Evolutionary conservation across 2,329 filamentous ascomycete genomes (phyloP).

Genomic region (Alternaria ethzedia): DNA sequence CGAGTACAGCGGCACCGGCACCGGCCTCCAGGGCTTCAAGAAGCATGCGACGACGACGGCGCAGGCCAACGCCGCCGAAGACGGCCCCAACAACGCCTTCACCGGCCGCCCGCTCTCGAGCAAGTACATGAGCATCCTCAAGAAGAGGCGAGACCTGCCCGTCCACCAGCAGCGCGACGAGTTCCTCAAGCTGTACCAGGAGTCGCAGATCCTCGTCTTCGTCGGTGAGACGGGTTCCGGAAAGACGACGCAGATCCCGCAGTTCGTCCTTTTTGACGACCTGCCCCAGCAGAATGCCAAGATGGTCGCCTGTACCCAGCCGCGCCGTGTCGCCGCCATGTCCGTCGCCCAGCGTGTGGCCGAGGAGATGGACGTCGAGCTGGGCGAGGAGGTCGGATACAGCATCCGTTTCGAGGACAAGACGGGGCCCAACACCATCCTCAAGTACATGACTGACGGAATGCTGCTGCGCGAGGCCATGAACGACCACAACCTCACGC

Average conservation of each 20-base stretch:
- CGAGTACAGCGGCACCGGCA: conserved; percentile 42
- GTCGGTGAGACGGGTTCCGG: conserved; percentile 99
- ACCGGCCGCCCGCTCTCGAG: conserved; percentile 77
- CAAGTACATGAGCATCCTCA: conserved; percentile 88
- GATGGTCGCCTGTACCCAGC: conserved; percentile 96
- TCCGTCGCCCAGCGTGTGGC: conserved; percentile 96
- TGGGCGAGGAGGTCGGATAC: conserved; percentile 94
- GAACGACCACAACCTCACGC: conserved; percentile 83
- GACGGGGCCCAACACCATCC: conserved; percentile 84
- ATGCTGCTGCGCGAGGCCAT: conserved; percentile 97
- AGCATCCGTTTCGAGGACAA: conserved; percentile 97
- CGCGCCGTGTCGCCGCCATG: conserved; percentile 95
- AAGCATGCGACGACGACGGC: conserved; percentile 81
- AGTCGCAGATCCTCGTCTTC: conserved; percentile 94
- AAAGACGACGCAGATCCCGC: conserved; percentile 98
- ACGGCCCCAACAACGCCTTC: conserved; percentile 85
- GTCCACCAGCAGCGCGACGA: conserved; percentile 94
- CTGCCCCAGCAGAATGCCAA: conserved; percentile 84
- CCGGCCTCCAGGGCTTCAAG: conserved; percentile 67
- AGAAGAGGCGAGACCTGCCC: conserved; percentile 82
- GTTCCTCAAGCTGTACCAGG: conserved; percentile 91
- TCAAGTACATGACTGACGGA: conserved; percentile 99
- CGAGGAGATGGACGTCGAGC: conserved; percentile 89
- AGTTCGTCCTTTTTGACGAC: conserved; percentile 98
- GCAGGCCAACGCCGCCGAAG: conserved; percentile 76